Base-by-base conservation (phyloP, 805 yeast genomes). In the Yarrowia divulgata region DNA sequence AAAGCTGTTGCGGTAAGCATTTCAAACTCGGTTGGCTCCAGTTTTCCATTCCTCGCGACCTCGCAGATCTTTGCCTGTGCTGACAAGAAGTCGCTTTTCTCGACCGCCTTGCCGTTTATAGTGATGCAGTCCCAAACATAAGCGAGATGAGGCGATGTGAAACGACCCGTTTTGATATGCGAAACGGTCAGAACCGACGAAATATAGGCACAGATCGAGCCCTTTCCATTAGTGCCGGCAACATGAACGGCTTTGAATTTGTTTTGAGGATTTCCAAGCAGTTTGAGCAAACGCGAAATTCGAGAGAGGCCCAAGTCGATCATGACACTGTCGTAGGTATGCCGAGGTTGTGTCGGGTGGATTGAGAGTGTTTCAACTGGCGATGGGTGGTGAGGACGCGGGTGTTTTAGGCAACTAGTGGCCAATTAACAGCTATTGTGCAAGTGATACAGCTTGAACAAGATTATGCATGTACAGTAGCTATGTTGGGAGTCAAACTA, bases 211-310 rank as follows among this genome's bases (percentile, higher is more conserved):
- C 97, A 87, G 0, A 93, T 90, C 0, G 98, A 93, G 0, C 99
- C 99, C 75, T 94, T 94, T 0, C 99, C 99, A 76, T 94, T 94
- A 9, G 99, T 94, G 0, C 99, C 99, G 0, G 97, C 97, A 4
- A 95, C 84, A 75, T 95, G 99, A n/a, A 95, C 81, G 0, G 92
- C 87, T 71, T 85, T 85, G 74, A 87, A 86, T 5, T 79, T 73
- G 16, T 76, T 71, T 48, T 91, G 95, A 0, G 97, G 98, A 73
- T 87, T 85, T 0, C 91, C 92, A 23, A 93, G 79, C 29, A 77
- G 74, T 6, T 72, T 63, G 13, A 89, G 79, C 3, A 90, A 81
- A 48, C 75, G 74, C 1, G 78, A 40, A 0, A 89, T 81, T 66
- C 93, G 79, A 3, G 80, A 71, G 13, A 90, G 80, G 1, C 91